phyloP scores from a whole-genome alignment of 2,329 filamentous ascomycete genomes.

The Acrocalymma vagum region DNA sequence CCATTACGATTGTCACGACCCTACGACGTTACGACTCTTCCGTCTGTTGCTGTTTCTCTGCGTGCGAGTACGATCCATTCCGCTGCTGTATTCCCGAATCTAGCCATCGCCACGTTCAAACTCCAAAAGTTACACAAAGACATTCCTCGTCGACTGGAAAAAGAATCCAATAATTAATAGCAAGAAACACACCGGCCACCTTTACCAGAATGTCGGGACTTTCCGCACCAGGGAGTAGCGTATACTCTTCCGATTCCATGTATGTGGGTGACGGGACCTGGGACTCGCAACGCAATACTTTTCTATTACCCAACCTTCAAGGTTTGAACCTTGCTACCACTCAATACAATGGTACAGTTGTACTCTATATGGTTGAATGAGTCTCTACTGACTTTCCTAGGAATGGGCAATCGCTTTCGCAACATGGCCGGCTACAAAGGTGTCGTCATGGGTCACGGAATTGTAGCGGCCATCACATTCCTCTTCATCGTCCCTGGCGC shows the following conservation, averaged over 20 bases:
- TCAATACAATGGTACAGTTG: conserved; percentile 79
- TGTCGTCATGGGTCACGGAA: conserved; percentile 75
- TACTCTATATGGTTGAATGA: neutral
- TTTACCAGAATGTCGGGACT: conserved; percentile 54
- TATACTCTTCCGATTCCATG: conserved; percentile 78
- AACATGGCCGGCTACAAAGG: conserved; percentile 74
- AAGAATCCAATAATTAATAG: too few species aligned
- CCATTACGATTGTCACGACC: conserved; percentile 38
- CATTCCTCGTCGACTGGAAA: too few species aligned
- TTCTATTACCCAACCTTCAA: conserved; percentile 78
- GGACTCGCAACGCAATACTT: conserved; percentile 79
- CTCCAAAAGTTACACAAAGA: conserved; percentile 16
- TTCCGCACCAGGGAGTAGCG: conserved; percentile 75
- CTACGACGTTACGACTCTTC: conserved; percentile 33
- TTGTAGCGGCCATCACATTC: conserved; percentile 77
- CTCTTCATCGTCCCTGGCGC: conserved; percentile 76
- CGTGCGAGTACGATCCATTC: conserved; percentile 16
- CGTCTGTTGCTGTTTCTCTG: conserved; percentile 14
- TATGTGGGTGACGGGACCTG: conserved; percentile 84
- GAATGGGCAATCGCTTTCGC: conserved; percentile 84
- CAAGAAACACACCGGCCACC: conserved; percentile 2
- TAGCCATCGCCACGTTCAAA: conserved; percentile 1
- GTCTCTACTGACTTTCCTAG: conserved; percentile 52
- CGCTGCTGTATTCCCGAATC: conserved; percentile 3
- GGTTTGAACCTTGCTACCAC: conserved; percentile 83